Evolutionary conservation across 1,284 basidiomycete species (phyloP), one percentile per base, ranked within the genome.

Genomic region (Tausonia pullulans): DNA sequence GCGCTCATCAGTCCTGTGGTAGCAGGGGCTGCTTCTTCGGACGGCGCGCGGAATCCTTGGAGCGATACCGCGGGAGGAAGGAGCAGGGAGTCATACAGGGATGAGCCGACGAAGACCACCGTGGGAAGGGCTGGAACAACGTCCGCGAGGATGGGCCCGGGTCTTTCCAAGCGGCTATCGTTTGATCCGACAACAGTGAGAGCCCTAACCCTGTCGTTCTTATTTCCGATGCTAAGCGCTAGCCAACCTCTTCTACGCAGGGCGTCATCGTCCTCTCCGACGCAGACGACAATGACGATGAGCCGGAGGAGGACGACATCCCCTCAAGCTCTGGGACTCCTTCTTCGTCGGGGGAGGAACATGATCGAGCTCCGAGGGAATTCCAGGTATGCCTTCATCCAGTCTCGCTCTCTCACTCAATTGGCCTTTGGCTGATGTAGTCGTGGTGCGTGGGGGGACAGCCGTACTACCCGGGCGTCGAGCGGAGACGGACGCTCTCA

Each of bases 201-300:
- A 44, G 5, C 41, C n/a, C 57, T 85, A 86, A 71, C 80, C 50
- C 3, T 4, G 10, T 46, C 4, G 11, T 8, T 27, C 48, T 9
- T 9, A 10, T 39, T 4, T 4, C 44, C 46, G 13, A 41, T 8
- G 13, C 13, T 53, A 44, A 48, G 7, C 6, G 14, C 59, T 9
- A 10, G 41, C 51, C 45, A 50, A 86, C 7, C 74, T 90, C 62
- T 88, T 86, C 76, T 88, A 87, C 83, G 3, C 86, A 86, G 1
- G 90, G 90, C 0, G 86, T 91, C 52, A 92, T 92, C 67, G 85
- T 86, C 78, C 76, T 93, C 3, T 88, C 88, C 0, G 88, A 90
- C 60, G 44, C 86, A 62, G 71, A 75, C 13, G 81, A 76, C 61
- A 70, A 69, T 27, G 74, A 74, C 11, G 79, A 78, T 41, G 78